phyloP scores from a whole-genome alignment of 805 yeast genomes.

The Vanderwaltozyma polyspora region DNA sequence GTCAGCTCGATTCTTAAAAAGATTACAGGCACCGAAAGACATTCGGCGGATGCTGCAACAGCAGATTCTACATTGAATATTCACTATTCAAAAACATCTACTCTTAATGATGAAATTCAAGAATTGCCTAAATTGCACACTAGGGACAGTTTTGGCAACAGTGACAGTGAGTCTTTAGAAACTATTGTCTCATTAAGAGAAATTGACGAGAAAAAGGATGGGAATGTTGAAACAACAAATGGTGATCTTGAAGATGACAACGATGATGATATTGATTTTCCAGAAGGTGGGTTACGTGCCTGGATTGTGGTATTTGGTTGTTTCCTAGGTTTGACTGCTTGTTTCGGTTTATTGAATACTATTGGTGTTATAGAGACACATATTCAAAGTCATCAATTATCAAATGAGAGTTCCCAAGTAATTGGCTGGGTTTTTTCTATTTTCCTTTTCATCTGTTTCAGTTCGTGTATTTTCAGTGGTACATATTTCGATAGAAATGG shows the following conservation, averaged over 20 bases:
- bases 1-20: too few species aligned
- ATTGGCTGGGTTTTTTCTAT: constrained; percentile 55
- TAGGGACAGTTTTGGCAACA: too few species aligned
- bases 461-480: constrained; percentile 39
- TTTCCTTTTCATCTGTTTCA: constrained; percentile 36
- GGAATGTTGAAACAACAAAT: background rate
- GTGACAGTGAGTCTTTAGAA: too few species aligned
- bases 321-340: constrained; percentile 40
- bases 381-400: constrained; percentile 41
- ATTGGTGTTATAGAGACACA: constrained; percentile 53
- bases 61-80: too few species aligned
- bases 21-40: too few species aligned
- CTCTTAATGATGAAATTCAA: too few species aligned
- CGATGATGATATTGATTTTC: constrained; percentile 18
- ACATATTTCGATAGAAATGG: constrained; percentile 44
- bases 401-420: constrained; percentile 31
- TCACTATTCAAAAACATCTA: too few species aligned
- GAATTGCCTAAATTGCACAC: too few species aligned
- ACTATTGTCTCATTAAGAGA: background rate
- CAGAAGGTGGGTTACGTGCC: constrained; percentile 51
- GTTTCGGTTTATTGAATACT: constrained; percentile 44
- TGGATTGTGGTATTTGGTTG: constrained; percentile 45
- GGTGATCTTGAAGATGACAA: background rate
- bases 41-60: too few species aligned
- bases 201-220: background rate